A percentile compares a stretch with the other conserved stretches of the same genome.
Evolutionary conservation across 2,329 filamentous ascomycete species (phyloP).

Genomic region (Lachnellula cervina): DNA sequence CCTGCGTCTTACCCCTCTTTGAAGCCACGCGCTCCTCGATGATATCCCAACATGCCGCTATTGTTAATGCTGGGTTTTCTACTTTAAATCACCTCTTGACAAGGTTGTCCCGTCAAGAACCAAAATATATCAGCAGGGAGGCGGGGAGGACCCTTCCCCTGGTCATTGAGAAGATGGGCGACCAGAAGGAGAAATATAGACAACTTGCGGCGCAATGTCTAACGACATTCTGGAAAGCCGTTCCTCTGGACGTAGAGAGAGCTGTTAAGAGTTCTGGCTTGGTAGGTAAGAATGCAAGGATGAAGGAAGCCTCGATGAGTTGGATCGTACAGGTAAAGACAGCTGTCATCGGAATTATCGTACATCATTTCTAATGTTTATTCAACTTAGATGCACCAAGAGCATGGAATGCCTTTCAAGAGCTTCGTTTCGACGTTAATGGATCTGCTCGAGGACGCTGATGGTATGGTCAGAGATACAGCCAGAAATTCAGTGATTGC

Average conservation of each 20-base stretch:
- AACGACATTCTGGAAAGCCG: slow-evolving; percentile 68
- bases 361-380: not conserved
- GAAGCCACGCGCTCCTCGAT: slow-evolving; percentile 76
- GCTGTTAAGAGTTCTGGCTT: slow-evolving; percentile 74
- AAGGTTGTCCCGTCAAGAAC: slow-evolving; percentile 78
- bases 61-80: slow-evolving; percentile 80
- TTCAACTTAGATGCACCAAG: slow-evolving; percentile 65
- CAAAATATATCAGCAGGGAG: slow-evolving; percentile 66
- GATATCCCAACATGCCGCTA: slow-evolving; percentile 67
- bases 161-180: slow-evolving; percentile 79
- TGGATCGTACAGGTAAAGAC: slow-evolving; percentile 70
- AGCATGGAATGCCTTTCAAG: slow-evolving; percentile 74
- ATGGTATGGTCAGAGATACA: slow-evolving; percentile 78
- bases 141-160: slow-evolving; percentile 67
- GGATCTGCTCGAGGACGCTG: slow-evolving; percentile 83
- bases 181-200: slow-evolving; percentile 81
- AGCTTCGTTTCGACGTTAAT: slow-evolving; percentile 78
- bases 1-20: slow-evolving; percentile 67
- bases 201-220: slow-evolving; percentile 69
- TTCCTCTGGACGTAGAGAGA: slow-evolving; percentile 70
- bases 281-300: slow-evolving; percentile 72
- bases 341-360: not conserved
- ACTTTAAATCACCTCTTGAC: slow-evolving; percentile 84
- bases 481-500: slow-evolving; percentile 82
- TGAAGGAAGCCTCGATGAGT: slow-evolving; percentile 78